Base-by-base conservation (phyloP, 2,329 filamentous ascomycete species). In the Aspergillus fructus region DNA sequence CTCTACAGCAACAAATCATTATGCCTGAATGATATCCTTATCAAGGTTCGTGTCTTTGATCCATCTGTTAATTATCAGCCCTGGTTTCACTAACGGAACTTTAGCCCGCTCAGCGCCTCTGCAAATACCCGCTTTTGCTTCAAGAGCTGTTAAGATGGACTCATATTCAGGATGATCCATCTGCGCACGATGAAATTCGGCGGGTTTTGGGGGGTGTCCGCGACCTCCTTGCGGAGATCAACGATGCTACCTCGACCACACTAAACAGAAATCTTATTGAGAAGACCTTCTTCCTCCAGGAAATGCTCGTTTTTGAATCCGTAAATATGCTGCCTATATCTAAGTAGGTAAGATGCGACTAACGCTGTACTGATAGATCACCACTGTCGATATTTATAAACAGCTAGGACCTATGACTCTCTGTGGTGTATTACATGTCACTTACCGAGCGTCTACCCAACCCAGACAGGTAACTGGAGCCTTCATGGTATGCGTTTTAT, bases 51-150 rank as follows among this genome's bases (percentile, higher is more conserved):
- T 40, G 73, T 48, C 34, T 5, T 5, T 7, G 6, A 15, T n/a
- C 7, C n/a, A 17, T 9, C 8, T 30, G 19, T 15, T 34, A 43
- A n/a, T 17, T 23, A n/a, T 17, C 5, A 19, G 17, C 5, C 4
- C 37, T 3, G 17, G 24, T 39, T n/a, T 13, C 33, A 24, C 57
- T 71, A 34, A 71, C 46, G 15, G 34, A 12, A n/a, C 0, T 9
- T 49, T 33, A 96, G 90, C 94, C 93, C 0, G 93, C 97, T 19
- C 93, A 99, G 74, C 85, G 93, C 55, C 84, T 97, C 21, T 96
- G 91, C 78, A 91, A 89, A 76, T 97, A 97, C 69, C 91, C 91
- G 11, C 79, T 99, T 4, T 79, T 97, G 2, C 93, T 97, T 67
- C 83, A 86, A 5, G 91, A 97, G 67, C 80, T 99, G 8, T 81